Base-by-base conservation (phyloP, 305 asterid species). In the Solanum chacoense region DNA sequence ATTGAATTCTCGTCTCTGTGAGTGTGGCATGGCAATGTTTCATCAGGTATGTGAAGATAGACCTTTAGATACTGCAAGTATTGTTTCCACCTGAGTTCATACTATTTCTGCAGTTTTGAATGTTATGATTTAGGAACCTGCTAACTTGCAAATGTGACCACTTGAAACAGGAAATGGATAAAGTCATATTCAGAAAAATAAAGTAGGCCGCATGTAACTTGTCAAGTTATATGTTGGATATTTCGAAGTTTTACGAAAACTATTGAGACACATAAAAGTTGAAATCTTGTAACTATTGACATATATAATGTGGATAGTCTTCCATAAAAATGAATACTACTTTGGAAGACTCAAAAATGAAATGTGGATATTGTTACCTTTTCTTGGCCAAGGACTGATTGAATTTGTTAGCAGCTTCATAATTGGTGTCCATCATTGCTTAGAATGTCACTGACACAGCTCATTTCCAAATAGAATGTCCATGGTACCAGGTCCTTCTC, bases 1-100 rank as follows among this genome's bases (percentile, higher is more conserved):
- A 87, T 90, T 94, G 79, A 92, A 93, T 88, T 94, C 96, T 77
- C 90, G 65, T 84, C 96, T 94, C 63, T 85, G 94, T 31, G 96
- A 94, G 79, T 93, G 96, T 81, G 95, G 96, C 72, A 87, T 93
- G 92, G 91, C 90, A 88, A 88, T 36, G 87, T 86, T 91, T 86
- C 83, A 89, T 37, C 90, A 91, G 94, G 94, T 92, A 90, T 55
- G 81, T 77, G 55, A 45, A 31, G 36, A 42, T 80, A 80, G 71
- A 35, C 86, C 85, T 79, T 31, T 45, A 86, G 77, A 86, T 67
- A 71, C 72, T 75, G 89, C 84, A 38, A 55, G 22, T 38, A 65
- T 89, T 34, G 50, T 63, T 26, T 29, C 45, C 18, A 34, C 45
- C 83, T 34, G 45, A 34, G 2, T 73, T 74, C 40, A 32, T 32